These are phyloP conservation scores for Pythium phragmiticola DNA, from an alignment of 352 stramenopile genomes.

Conservation along the genomic window DNA sequence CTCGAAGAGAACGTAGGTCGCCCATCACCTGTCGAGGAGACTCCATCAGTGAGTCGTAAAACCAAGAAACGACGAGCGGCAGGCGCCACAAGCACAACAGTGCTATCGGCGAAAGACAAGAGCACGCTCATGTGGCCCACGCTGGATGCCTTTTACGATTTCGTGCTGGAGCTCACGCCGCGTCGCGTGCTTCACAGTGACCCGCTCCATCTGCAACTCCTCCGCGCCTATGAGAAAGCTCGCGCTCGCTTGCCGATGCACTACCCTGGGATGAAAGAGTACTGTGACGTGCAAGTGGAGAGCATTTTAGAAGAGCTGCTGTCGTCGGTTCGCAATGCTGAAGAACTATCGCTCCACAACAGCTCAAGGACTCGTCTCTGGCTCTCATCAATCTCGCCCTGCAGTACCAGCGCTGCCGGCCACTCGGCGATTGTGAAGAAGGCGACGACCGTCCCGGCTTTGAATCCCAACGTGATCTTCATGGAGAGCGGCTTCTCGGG, in stretches of 20 bases:
- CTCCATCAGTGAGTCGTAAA: neutral
- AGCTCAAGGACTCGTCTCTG: constrained; percentile 28
- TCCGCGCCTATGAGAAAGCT: constrained; percentile 21
- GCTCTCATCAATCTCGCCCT: constrained; percentile 67
- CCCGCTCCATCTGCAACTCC: constrained; percentile 31
- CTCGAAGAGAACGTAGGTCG: neutral
- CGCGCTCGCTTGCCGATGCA: constrained; percentile 36
- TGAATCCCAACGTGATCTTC: constrained; percentile 63
- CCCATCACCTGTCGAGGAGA: neutral
- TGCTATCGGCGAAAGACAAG: constrained; percentile 30
- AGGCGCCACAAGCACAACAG: neutral
- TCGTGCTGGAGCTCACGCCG: constrained; percentile 63
- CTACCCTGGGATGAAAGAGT: constrained; percentile 52
- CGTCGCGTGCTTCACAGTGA: constrained; percentile 37
- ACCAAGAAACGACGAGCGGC: constrained; percentile 13
- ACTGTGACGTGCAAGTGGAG: constrained; percentile 54
- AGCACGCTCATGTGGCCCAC: constrained; percentile 70
- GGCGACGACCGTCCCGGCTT: constrained; percentile 2
- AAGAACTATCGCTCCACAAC: constrained; percentile 37
- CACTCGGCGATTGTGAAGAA: constrained; percentile 19
- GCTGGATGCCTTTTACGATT: constrained; percentile 76
- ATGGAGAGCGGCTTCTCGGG: constrained; percentile 71
- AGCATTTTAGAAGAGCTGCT: constrained; percentile 72
- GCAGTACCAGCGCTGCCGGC: constrained; percentile 23
- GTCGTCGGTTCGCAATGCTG: constrained; percentile 49